Conservation (phyloP, 2,329 filamentous ascomycete genomes). For the Fusarium torulosum region DNA sequence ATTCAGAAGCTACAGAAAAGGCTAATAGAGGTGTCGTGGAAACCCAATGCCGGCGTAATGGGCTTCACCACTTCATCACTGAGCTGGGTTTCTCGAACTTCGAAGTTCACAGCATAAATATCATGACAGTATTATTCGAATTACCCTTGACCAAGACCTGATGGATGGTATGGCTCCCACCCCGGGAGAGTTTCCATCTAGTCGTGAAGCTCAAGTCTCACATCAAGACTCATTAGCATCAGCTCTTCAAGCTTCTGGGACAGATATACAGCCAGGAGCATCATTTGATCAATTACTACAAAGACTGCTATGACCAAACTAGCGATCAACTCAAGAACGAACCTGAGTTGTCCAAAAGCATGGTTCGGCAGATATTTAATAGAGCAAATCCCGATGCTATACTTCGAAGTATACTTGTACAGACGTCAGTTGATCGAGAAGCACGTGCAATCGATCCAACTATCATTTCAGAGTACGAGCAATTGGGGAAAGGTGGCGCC, state of each 20-base stretch:
- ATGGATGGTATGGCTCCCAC: background rate
- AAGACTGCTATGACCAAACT: background rate
- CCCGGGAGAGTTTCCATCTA: background rate
- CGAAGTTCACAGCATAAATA: background rate
- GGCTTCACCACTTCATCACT: background rate
- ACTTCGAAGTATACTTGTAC: no score
- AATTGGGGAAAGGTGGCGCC: no score
- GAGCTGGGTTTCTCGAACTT: background rate
- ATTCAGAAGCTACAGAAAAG: background rate
- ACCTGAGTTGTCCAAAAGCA: no score
- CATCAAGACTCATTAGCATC: background rate
- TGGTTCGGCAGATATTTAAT: no score
- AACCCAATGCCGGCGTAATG: background rate
- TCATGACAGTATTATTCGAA: background rate
- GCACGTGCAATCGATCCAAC: no score
- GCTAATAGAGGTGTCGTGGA: background rate
- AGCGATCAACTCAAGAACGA: no score
- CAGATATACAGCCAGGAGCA: background rate
- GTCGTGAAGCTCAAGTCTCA: background rate
- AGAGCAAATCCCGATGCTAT: no score
- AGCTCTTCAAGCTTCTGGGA: background rate
- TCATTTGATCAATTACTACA: background rate
- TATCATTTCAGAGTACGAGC: no score
- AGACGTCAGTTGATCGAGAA: no score
- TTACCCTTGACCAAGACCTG: background rate